Base-by-base conservation (phyloP, 495 filamentous ascomycete genomes). In the Penicillium angulare region DNA sequence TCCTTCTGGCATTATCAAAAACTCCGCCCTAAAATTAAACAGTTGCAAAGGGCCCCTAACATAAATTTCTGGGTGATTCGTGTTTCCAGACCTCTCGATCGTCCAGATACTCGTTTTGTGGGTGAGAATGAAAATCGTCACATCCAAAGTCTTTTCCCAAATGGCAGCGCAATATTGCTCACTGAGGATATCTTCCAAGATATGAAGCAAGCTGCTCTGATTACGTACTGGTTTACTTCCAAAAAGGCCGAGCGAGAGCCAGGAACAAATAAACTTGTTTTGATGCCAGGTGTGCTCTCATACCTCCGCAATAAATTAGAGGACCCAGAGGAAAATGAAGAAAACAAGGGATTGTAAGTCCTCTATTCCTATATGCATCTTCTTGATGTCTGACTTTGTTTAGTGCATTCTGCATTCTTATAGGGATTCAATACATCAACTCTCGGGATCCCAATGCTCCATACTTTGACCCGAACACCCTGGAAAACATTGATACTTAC, bases 181-280 rank as follows among this genome's bases (percentile, higher is more conserved):
- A 86, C 86, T 0, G 83, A 86, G 29, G 85, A 84, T 47, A 77
- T 86, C 53, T 82, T 47, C 68, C 69, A 0, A 13, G 76, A 84
- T 18, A 77, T 80, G 1, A 57, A 69, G 3, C 74, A 66, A 33
- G 69, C 81, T 3, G 59, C 71, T 9, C 62, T 76, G 4, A 69
- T 87, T n/a, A 52, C 89, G 4, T 60, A 66, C 1, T 88, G 83
- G 83, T 86, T 86, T n/a, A n/a, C 3, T 55, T 27, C 3, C 56
- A 40, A 18, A 54, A 43, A 16, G 7, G 13, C 17, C n/a, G 6
- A 7, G 3, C 29, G n/a, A 40, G 67, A 63, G 27, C 52, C 50
- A 1, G 65, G 67, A 2, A 62, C 41, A 6, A 71, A 60, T 61
- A 77, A 75, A 43, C 35, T 80, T 12, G 66, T 74, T 52, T 55